These are phyloP conservation scores for Lyophyllum atratum DNA, from an alignment of 768 basidiomycete genomes.

Conservation along the genomic window DNA sequence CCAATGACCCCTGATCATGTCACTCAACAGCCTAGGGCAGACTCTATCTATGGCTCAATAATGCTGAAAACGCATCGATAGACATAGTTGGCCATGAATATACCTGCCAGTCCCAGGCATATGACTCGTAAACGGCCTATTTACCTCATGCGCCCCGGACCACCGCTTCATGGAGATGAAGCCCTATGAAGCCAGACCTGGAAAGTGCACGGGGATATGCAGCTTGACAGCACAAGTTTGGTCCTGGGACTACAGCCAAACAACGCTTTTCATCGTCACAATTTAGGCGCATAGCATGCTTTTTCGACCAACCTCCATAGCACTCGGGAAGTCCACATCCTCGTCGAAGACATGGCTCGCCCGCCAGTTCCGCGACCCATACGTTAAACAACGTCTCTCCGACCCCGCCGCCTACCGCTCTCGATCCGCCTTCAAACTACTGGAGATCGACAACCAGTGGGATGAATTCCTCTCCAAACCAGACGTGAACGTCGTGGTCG, in stretches of 20 bases:
- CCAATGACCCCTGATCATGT: too few species aligned
- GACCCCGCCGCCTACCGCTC: constrained; percentile 63
- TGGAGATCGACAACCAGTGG: constrained; percentile 70
- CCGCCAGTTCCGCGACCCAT: constrained; percentile 72
- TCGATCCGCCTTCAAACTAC: constrained; percentile 89
- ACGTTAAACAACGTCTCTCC: constrained; percentile 47
- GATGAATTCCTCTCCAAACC: constrained; percentile 50
- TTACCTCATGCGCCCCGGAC: too few species aligned
- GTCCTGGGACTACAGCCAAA: background rate
- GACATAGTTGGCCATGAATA: too few species aligned
- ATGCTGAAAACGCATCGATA: too few species aligned
- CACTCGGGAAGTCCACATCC: constrained; percentile 27
- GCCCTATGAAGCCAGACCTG: too few species aligned
- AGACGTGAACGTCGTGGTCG: constrained; percentile 69
- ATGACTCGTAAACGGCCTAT: too few species aligned
- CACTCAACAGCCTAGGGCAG: too few species aligned
- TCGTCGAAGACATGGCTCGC: constrained; percentile 66
- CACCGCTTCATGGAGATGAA: too few species aligned
- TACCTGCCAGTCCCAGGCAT: too few species aligned
- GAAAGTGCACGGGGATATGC: too few species aligned
- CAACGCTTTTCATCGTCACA: background rate
- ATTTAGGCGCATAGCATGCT: background rate
- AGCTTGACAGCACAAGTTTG: background rate
- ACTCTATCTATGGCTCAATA: too few species aligned
- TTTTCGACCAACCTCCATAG: background rate